Percentiles rank a stretch among this genome's conserved stretches.
phyloP scores from a whole-genome alignment of 1,284 basidiomycete species.

The Neotropicomus parvogracilis region DNA sequence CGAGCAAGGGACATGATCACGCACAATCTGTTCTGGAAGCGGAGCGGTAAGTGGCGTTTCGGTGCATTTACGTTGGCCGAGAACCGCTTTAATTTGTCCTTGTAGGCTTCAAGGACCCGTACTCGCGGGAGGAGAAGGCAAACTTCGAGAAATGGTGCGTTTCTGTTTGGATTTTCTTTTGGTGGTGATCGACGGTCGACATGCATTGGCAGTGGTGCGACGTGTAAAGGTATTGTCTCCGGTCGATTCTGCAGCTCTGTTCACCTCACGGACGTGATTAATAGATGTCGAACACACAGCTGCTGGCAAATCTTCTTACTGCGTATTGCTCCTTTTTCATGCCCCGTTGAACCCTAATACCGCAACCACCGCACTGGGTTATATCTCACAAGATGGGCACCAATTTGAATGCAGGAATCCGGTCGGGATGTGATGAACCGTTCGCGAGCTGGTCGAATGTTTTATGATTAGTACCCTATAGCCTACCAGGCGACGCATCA shows the following conservation, averaged over 20 bases:
- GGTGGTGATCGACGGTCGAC: not conserved
- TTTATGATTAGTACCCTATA: too few species aligned
- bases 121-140: slow-evolving; percentile 50
- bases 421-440: slow-evolving; percentile 39
- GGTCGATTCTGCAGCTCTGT: not conserved
- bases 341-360: slow-evolving; percentile 33
- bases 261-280: not conserved
- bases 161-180: not conserved
- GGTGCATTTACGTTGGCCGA: not conserved
- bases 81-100: not conserved
- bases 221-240: slow-evolving; percentile 38
- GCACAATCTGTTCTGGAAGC: slow-evolving; percentile 55
- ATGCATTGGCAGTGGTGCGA: slow-evolving; percentile 42
- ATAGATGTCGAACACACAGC: slow-evolving; percentile 46
- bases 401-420: slow-evolving; percentile 56
- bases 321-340: slow-evolving; percentile 55
- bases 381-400: slow-evolving; percentile 49
- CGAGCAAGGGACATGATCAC: slow-evolving; percentile 52
- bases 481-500: too few species aligned
- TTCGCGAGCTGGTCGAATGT: slow-evolving; percentile 22
- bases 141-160: slow-evolving; percentile 53
- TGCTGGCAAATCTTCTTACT: slow-evolving; percentile 51
- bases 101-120: slow-evolving; percentile 46
- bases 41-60: slow-evolving; percentile 39
- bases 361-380: slow-evolving; percentile 37